These are phyloP conservation scores for Pelargonium cotyledonis DNA, from an alignment of 441 rosid genomes.

Conservation along the genomic window DNA sequence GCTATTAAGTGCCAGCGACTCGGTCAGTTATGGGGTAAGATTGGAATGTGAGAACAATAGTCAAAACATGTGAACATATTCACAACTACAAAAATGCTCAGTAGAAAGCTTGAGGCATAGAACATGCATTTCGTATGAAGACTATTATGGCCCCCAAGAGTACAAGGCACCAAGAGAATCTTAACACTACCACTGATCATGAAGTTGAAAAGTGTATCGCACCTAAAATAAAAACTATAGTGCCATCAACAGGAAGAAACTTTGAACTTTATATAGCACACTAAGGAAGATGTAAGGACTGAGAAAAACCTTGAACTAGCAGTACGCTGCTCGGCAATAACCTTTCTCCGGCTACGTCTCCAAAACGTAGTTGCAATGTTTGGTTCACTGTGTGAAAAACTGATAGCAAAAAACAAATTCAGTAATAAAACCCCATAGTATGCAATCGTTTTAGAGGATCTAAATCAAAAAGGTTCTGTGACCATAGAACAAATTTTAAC, in stretches of 20 bases:
- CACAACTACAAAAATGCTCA: neutral
- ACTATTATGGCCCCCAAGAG: neutral
- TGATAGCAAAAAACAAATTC: slow-evolving; percentile 30
- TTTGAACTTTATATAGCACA: neutral
- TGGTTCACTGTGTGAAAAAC: slow-evolving; percentile 94
- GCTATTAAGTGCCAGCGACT: neutral
- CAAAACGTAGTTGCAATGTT: slow-evolving; percentile 81
- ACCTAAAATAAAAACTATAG: neutral
- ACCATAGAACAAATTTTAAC: neutral
- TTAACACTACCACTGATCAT: neutral
- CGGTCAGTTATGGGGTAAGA: neutral
- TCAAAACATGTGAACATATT: neutral
- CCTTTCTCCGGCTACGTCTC: slow-evolving; percentile 95
- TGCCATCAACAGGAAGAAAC: neutral
- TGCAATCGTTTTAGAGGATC: neutral
- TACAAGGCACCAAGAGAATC: neutral
- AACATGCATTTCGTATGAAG: neutral
- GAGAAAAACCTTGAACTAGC: slow-evolving; percentile 88
- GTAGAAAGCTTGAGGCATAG: neutral
- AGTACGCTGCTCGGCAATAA: slow-evolving; percentile 94
- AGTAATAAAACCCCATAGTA: neutral
- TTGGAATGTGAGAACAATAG: neutral
- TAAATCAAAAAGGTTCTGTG: slow-evolving; percentile 3
- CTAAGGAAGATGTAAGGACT: slow-evolving; percentile 16
- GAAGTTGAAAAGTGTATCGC: neutral